phyloP scores from a whole-genome alignment of 2,329 filamentous ascomycete species.

The Penicillium palitans region DNA sequence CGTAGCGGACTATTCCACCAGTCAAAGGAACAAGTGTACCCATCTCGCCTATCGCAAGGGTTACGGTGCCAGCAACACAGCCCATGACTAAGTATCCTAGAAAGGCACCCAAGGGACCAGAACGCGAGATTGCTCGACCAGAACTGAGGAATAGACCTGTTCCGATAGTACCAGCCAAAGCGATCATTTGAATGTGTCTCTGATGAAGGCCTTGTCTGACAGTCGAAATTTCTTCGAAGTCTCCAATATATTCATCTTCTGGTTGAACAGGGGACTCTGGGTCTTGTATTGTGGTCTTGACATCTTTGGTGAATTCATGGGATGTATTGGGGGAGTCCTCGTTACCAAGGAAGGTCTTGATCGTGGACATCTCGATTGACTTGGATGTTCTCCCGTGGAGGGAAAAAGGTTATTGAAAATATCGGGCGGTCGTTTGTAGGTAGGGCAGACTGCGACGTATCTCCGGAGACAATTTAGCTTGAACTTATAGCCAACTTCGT shows the following conservation, averaged over 20 bases:
- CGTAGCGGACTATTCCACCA: conserved; percentile 13
- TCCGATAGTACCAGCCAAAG: conserved; percentile 1
- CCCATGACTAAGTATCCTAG: conserved; percentile 16
- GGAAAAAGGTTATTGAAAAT: neutral
- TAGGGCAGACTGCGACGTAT: neutral
- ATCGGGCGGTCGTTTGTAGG: neutral
- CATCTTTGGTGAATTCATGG: neutral
- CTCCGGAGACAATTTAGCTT: neutral
- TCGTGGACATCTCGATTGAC: neutral
- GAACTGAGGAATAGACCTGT: conserved; percentile 16
- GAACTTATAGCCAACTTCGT: neutral
- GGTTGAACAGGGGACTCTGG: neutral
- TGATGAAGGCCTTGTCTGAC: neutral
- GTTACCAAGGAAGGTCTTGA: neutral
- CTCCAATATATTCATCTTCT: neutral
- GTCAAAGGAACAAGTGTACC: conserved; percentile 7
- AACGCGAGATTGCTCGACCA: conserved; percentile 11
- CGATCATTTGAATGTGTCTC: neutral
- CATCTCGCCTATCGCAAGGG: conserved; percentile 10
- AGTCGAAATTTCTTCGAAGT: neutral
- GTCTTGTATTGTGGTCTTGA: neutral
- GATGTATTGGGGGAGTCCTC: neutral
- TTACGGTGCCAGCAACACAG: conserved; percentile 8
- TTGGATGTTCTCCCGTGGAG: neutral
- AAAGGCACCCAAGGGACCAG: conserved; percentile 13